Conservation (phyloP, 108 stramenopile genomes). For the Ochromonas danica region DNA sequence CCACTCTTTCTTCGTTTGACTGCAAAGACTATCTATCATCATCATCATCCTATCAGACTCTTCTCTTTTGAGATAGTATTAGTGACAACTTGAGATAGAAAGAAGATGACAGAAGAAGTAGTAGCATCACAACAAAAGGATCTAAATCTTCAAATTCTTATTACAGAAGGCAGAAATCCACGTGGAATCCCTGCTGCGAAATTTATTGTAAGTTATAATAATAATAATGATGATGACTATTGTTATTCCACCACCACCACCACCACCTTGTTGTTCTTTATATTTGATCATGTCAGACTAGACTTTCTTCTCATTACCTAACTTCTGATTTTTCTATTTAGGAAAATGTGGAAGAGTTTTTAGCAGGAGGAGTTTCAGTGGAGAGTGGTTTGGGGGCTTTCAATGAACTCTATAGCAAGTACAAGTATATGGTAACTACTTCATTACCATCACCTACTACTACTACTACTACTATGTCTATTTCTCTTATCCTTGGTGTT, state of each 20-base stretch:
- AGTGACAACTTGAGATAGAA: no score
- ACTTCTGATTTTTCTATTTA: neutral
- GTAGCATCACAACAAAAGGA: no score
- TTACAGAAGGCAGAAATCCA: conserved; percentile 47
- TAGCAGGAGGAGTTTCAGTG: conserved; percentile 46
- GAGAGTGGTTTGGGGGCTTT: conserved; percentile 57
- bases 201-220: conserved; percentile 50
- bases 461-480: neutral
- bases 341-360: conserved; percentile 53
- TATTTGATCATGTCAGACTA: neutral
- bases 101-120: no score
- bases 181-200: conserved; percentile 54
- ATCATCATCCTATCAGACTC: no score
- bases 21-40: no score
- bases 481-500: neutral
- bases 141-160: conserved; percentile 24
- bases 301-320: neutral
- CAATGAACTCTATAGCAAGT: conserved; percentile 56
- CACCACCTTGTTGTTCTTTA: no score
- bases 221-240: conserved; percentile 30
- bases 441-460: no score
- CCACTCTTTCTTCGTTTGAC: no score
- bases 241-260: no score
- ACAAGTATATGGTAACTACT: conserved; percentile 31
- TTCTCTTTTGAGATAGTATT: no score